A percentile compares a stretch with the other conserved stretches of the same genome.
phyloP scores from a whole-genome alignment of 2,329 filamentous ascomycete species.

The Ophiostoma australiae region DNA sequence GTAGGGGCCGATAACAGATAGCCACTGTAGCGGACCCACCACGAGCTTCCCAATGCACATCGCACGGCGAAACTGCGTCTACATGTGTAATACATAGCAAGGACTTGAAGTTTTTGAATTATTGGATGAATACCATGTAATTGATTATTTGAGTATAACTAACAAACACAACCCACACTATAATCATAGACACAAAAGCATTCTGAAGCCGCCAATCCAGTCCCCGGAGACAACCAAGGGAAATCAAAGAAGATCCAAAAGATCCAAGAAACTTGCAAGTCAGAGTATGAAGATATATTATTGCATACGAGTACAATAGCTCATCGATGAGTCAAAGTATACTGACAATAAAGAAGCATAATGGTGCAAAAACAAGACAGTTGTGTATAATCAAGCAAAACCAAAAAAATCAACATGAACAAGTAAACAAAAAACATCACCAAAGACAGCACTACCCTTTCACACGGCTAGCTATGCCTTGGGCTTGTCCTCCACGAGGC shows the following conservation, averaged over 20 bases:
- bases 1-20: slow-evolving; percentile 13
- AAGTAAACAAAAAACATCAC: too few relatives aligned
- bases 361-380: neutral
- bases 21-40: neutral
- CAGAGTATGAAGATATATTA: neutral
- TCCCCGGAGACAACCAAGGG: neutral
- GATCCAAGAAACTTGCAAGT: neutral
- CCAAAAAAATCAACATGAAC: neutral
- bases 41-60: neutral
- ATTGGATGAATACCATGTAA: too few relatives aligned
- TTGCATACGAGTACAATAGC: neutral
- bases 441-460: neutral
- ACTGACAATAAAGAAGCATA: neutral
- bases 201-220: neutral
- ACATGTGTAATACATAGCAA: neutral
- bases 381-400: slow-evolving; percentile 9
- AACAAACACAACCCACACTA: too few relatives aligned
- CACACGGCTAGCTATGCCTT: slow-evolving; percentile 17
- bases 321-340: neutral
- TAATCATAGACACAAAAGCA: neutral
- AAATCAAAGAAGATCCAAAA: neutral
- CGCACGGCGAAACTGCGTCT: neutral
- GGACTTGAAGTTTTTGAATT: neutral
- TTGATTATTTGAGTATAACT: too few relatives aligned
- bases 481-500: slow-evolving; percentile 30